Conservation (phyloP, 345 rosid genomes). For the Adansonia digitata region DNA sequence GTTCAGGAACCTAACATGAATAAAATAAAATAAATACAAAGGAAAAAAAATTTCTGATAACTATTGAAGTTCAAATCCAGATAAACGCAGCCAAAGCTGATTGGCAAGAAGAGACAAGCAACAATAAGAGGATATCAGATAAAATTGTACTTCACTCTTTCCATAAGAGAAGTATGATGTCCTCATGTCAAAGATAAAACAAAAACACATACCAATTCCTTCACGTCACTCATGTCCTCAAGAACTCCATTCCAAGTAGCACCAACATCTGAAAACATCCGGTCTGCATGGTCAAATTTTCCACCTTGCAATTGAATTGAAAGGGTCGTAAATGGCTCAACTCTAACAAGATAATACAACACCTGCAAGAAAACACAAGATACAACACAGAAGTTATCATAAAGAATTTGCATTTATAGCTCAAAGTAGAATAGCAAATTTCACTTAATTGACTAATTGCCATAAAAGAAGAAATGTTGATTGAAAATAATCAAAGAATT, state of each 20-base stretch:
- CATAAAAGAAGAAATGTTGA: background rate
- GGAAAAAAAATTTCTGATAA: slow-evolving; percentile 1
- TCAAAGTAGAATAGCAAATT: background rate
- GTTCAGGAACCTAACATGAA: slow-evolving; percentile 78
- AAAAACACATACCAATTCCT: slow-evolving; percentile 75
- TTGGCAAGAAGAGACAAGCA: background rate
- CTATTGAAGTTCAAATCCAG: slow-evolving; percentile 11
- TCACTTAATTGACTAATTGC: slow-evolving; percentile 8
- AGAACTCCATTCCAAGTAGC: slow-evolving; percentile 96
- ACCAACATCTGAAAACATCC: slow-evolving; percentile 89
- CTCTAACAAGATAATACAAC: slow-evolving; percentile 85
- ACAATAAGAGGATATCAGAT: background rate
- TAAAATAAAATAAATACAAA: slow-evolving; percentile 11
- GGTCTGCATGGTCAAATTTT: slow-evolving; percentile 96
- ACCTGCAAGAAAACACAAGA: slow-evolving; percentile 53
- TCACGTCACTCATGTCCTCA: slow-evolving; percentile 98
- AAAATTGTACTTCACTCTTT: background rate
- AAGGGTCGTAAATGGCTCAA: slow-evolving; percentile 92
- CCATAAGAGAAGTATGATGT: background rate
- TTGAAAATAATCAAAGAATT: background rate
- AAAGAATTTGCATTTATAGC: background rate
- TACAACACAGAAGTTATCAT: slow-evolving; percentile 8
- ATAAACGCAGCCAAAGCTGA: background rate
- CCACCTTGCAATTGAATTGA: slow-evolving; percentile 99
- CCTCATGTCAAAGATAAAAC: slow-evolving; percentile 8